Percentiles rank a stretch among this genome's conserved stretches.
phyloP scores from a whole-genome alignment of 768 basidiomycete genomes.

The Clitopilus passeckerianus region DNA sequence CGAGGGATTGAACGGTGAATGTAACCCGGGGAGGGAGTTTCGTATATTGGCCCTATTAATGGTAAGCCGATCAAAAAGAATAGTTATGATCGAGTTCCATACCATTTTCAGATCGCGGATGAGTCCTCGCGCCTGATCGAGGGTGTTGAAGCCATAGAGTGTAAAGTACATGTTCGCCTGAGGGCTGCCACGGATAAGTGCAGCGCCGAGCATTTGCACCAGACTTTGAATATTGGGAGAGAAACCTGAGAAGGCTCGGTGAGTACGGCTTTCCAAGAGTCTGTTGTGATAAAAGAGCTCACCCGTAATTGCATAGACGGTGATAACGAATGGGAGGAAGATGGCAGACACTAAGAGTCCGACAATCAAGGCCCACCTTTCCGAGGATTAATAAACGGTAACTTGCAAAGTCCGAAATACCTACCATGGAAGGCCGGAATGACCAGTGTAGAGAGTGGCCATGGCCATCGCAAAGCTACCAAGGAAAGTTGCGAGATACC shows the following conservation, averaged over 20 bases:
- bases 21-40: constrained; percentile 64
- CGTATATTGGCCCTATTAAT: constrained; percentile 30
- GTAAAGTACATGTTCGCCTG: constrained; percentile 49
- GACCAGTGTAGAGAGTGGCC: constrained; percentile 46
- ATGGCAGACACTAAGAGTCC: constrained; percentile 45
- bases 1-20: constrained; percentile 53
- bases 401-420: constrained; percentile 1
- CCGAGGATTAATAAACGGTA: not conserved
- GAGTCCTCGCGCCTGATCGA: constrained; percentile 44
- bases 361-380: constrained; percentile 47
- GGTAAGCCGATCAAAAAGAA: not conserved
- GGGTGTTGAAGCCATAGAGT: constrained; percentile 40
- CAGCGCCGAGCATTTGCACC: constrained; percentile 43
- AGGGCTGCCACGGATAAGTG: constrained; percentile 40
- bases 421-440: constrained; percentile 53
- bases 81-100: constrained; percentile 13
- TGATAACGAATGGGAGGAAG: constrained; percentile 48
- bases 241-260: constrained; percentile 18
- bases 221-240: constrained; percentile 30
- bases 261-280: not conserved
- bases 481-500: constrained; percentile 41
- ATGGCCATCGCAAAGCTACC: constrained; percentile 46
- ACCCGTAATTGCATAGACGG: constrained; percentile 48
- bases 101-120: constrained; percentile 57
- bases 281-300: not conserved